Percentiles rank a stretch among this genome's conserved stretches.
These are phyloP conservation scores for Aspergillus nanangensis DNA, from an alignment of 495 filamentous ascomycete species.

Conservation along the genomic window DNA sequence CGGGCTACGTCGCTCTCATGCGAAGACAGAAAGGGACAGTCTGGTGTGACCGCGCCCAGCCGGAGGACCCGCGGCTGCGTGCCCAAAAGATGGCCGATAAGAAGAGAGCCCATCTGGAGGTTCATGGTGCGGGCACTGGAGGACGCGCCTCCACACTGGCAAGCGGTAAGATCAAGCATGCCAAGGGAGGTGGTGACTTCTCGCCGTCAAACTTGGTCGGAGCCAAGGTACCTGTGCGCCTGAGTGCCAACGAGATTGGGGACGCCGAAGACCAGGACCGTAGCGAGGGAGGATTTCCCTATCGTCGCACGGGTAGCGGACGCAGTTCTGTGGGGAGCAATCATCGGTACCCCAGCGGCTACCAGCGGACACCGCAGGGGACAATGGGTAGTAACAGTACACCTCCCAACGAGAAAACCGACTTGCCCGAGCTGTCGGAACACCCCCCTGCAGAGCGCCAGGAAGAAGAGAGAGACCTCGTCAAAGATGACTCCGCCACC, in stretches of 20 bases:
- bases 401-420: slow-evolving; percentile 50
- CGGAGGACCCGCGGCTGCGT: slow-evolving; percentile 79
- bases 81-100: slow-evolving; percentile 81
- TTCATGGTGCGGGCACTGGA: slow-evolving; percentile 50
- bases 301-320: slow-evolving; percentile 73
- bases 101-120: slow-evolving; percentile 75
- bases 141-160: slow-evolving; percentile 54
- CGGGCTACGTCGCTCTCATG: slow-evolving; percentile 89
- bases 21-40: slow-evolving; percentile 96
- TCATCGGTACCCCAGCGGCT: slow-evolving; percentile 51
- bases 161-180: slow-evolving; percentile 78
- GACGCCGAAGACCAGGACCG: slow-evolving; percentile 71
- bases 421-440: slow-evolving; percentile 48
- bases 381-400: slow-evolving; percentile 68
- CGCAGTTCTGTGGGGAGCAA: slow-evolving; percentile 72
- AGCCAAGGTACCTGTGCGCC: slow-evolving; percentile 80
- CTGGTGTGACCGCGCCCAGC: slow-evolving; percentile 94
- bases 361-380: slow-evolving; percentile 49
- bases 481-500: slow-evolving; percentile 43
- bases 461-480: slow-evolving; percentile 26
- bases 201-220: slow-evolving; percentile 66
- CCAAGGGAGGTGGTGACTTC: slow-evolving; percentile 66
- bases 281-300: slow-evolving; percentile 52
- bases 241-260: slow-evolving; percentile 92
- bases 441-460: slow-evolving; percentile 44